Evolutionary conservation across 768 basidiomycete genomes (phyloP), one percentile per base, ranked within the genome.

Genomic region (Gyrodon lividus): DNA sequence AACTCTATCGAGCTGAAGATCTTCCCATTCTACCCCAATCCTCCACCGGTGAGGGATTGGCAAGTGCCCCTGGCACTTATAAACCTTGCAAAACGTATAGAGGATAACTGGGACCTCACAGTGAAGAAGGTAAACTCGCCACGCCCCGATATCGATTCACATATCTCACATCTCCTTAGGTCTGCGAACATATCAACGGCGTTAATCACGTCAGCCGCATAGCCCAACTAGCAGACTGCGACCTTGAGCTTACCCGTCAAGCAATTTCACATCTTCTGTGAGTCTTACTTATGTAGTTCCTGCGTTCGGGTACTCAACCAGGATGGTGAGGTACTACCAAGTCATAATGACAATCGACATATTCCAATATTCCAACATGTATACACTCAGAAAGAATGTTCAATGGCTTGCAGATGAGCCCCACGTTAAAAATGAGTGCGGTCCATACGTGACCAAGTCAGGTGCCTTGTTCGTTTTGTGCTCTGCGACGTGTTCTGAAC

Each of bases 351-450:
- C 86, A 56, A 84, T 95, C 48, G 97, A 99, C 72, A 92, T 98
- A 39, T 99, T 99, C 67, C 95, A 97, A 67, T 96, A 88, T 68
- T 93, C 93, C 14, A 98, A 98, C 68, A 92, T 96, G 86, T 99
- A 99, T 65, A 93, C 92, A 0, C 76, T 94, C 23, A 82, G 88
- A 46, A 90, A 88, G 59, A 87, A 84, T 54, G 83, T 97, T 20
- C 86, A 92, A 59, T 92, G 88, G 80, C 81, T 97, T 30, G 92
- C 89, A 13, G 83, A 89, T 44, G 92, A 95, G 64, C 70, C 77
- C 4, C 87, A 92, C 62, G 91, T 98, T 43, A 83, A 83, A 50
- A 78, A 85, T 13, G 96, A 99, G 73, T 99, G 96, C 67, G 94
- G 91, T 4, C 81, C 86, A 3, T 99, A 98, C 64, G 91, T 94